These are phyloP conservation scores for Aurantiochytrium sp. DNA, from an alignment of 108 stramenopile species.

Conservation along the genomic window DNA sequence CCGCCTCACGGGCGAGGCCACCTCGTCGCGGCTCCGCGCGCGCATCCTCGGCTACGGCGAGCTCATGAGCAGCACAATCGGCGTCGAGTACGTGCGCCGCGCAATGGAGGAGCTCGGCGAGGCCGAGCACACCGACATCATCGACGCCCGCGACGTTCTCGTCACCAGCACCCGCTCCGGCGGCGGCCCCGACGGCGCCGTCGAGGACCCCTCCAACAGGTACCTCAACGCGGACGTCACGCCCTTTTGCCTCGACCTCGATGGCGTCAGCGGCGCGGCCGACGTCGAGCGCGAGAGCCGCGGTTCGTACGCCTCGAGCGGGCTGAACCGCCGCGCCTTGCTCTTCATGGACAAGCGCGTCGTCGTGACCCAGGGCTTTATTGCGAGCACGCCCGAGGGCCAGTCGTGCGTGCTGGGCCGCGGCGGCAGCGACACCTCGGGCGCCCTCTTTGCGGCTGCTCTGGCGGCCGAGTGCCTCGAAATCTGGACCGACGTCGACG, in stretches of 20 bases:
- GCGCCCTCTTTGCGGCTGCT: background rate
- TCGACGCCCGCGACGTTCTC: slow-evolving; percentile 32
- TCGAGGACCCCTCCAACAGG: background rate
- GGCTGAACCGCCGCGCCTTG: background rate
- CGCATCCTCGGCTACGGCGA: slow-evolving; percentile 19
- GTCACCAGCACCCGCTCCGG: background rate
- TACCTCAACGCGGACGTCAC: background rate
- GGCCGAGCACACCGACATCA: background rate
- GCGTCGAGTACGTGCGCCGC: background rate
- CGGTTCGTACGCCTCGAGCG: background rate
- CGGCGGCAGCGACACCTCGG: slow-evolving; percentile 28
- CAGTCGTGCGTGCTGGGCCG: slow-evolving; percentile 29
- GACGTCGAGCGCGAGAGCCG: background rate
- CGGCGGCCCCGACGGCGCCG: background rate
- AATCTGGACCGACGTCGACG: slow-evolving; percentile 98
- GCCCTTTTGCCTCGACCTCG: background rate
- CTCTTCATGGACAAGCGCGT: background rate
- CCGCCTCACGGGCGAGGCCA: slow-evolving; percentile 5
- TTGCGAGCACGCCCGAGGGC: slow-evolving; percentile 28
- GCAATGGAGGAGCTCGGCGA: background rate
- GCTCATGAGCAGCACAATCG: slow-evolving; percentile 18
- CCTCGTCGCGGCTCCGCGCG: slow-evolving; percentile 20
- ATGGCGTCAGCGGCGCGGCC: no score
- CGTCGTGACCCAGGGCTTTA: slow-evolving; percentile 32
- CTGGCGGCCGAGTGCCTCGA: background rate